Percentiles rank a stretch among this genome's conserved stretches.
These are phyloP conservation scores for Aspergillus ochraceoroseus DNA, from an alignment of 2,329 filamentous ascomycete species.

Conservation along the genomic window DNA sequence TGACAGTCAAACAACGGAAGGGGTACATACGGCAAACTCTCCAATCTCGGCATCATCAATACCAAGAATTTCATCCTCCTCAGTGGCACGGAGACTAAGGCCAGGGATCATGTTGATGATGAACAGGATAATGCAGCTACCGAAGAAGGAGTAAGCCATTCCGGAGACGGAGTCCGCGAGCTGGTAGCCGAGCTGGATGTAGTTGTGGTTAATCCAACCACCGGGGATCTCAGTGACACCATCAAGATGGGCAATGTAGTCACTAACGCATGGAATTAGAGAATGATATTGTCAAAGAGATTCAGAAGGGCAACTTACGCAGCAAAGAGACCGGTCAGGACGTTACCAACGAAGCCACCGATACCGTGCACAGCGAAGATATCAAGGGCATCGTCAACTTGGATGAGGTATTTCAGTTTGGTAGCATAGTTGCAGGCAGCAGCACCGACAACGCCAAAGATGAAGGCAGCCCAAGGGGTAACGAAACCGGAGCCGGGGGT, in stretches of 20 bases:
- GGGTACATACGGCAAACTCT: constrained; percentile 67
- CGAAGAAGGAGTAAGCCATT: constrained; percentile 70
- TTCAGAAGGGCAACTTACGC: constrained; percentile 47
- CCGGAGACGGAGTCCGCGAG: constrained; percentile 74
- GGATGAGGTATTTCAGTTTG: constrained; percentile 79
- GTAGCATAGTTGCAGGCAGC: constrained; percentile 82
- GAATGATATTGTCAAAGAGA: neutral
- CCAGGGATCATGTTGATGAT: constrained; percentile 74
- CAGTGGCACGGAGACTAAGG: constrained; percentile 65
- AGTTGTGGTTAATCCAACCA: constrained; percentile 79
- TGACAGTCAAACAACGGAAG: neutral
- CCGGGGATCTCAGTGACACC: constrained; percentile 62
- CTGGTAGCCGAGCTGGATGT: constrained; percentile 78
- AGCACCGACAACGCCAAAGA: constrained; percentile 73
- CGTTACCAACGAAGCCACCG: constrained; percentile 72
- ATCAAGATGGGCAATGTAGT: constrained; percentile 79
- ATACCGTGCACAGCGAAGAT: constrained; percentile 81
- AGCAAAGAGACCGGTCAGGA: constrained; percentile 76
- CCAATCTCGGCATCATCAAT: constrained; percentile 89
- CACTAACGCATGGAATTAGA: constrained; percentile 35
- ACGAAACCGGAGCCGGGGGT: constrained; percentile 85
- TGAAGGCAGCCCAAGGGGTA: constrained; percentile 74
- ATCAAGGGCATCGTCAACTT: constrained; percentile 79
- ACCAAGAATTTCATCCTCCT: constrained; percentile 75
- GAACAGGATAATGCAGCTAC: constrained; percentile 74